Base-by-base conservation (phyloP, 805 yeast genomes). In the Alloascoidea africana region DNA sequence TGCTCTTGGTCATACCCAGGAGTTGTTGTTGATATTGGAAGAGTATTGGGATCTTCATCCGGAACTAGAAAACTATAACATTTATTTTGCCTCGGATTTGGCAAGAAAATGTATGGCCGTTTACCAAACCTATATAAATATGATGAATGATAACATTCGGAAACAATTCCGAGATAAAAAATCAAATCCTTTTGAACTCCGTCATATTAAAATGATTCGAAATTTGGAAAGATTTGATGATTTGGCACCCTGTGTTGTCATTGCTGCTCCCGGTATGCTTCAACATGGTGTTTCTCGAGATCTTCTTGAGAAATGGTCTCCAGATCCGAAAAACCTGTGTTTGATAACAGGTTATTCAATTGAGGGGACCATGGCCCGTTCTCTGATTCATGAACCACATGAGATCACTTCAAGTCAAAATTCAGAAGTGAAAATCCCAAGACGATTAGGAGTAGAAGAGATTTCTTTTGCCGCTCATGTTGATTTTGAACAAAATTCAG, bases 401-500 rank as follows among this genome's bases (percentile, higher is more conserved):
- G 81, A 84, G n/a, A 84, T 91, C 36, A 35, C 50, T 1, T 49
- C 50, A 13, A 45, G 44, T 14, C 62, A 66, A n/a, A 84, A 83
- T 46, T 83, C 94, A 0, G 96, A 86, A 42, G 60, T 76, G 14
- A 70, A 74, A 41, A 79, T 91, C 32, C 96, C 97, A 3, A 73
- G 98, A 51, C 68, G 96, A 44, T 59, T 93, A 39, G 72, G 70
- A 35, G 77, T 91, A 14, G 96, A 89, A 45, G 99, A 91, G 56
- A 79, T 91, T 3, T 87, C 97, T 1, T 91, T 91, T 65, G 97
- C 98, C n/a, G 99, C 99, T 0, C 99, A 91, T 58, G 99, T 91
- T 16, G 99, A 91, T 54, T 91, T 80, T 56, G 85, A 82, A 49
- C 96, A 91, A 52, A 91, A 91, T 48, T 65, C 94, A 1, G 83